A percentile compares a stretch with the other conserved stretches of the same genome.
phyloP scores from a whole-genome alignment of 2,329 filamentous ascomycete genomes.

The Neofusicoccum cordaticola region DNA sequence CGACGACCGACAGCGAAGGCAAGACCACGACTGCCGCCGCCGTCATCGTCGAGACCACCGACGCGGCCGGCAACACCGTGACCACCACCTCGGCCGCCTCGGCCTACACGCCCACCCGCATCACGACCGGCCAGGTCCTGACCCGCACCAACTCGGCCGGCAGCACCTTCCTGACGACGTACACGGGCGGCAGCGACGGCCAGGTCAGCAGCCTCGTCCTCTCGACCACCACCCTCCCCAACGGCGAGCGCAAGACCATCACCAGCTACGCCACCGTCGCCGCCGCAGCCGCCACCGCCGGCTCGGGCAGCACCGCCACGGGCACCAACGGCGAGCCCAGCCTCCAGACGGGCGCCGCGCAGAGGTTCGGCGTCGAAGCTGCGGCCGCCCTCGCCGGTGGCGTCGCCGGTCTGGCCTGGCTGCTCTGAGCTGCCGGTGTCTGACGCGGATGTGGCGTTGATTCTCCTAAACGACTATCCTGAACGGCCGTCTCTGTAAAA shows the following conservation, averaged over 20 bases:
- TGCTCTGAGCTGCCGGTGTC: constrained; percentile 24
- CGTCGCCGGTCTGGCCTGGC: constrained; percentile 31
- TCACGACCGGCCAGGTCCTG: constrained; percentile 39
- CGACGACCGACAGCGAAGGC: constrained; percentile 40
- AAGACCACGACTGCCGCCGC: constrained; percentile 37
- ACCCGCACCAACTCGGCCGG: constrained; percentile 43
- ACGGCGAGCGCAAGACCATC: constrained; percentile 37
- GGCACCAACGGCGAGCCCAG: constrained; percentile 29
- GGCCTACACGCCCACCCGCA: constrained; percentile 22
- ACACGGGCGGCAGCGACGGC: constrained; percentile 41
- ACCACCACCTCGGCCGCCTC: constrained; percentile 33
- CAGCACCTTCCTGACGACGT: constrained; percentile 45
- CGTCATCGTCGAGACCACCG: constrained; percentile 37
- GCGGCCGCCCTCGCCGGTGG: constrained; percentile 33
- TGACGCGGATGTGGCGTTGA: background rate
- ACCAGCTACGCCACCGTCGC: constrained; percentile 46
- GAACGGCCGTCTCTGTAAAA: no score
- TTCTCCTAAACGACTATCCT: no score
- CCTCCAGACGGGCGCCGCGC: constrained; percentile 35
- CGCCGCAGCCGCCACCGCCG: constrained; percentile 25
- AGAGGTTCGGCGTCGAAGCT: constrained; percentile 25
- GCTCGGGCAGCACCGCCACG: constrained; percentile 17
- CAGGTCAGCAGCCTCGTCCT: constrained; percentile 40
- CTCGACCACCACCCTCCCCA: constrained; percentile 31
- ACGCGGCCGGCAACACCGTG: constrained; percentile 38